Evolutionary conservation across 2,329 filamentous ascomycete species (phyloP), one percentile per base, ranked within the genome.

Genomic region (Lojkania enalia): DNA sequence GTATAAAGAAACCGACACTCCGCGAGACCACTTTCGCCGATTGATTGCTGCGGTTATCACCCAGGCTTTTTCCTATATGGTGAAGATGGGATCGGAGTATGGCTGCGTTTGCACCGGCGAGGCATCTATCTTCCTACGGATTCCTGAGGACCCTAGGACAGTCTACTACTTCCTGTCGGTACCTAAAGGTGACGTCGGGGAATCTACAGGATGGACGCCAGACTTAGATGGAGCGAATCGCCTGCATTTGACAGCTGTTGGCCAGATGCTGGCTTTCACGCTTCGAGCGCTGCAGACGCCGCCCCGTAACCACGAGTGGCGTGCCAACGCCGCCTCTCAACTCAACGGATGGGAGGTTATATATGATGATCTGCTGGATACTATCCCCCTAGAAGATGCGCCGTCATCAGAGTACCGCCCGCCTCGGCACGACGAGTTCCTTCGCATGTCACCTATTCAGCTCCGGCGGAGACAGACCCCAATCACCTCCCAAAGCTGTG

Each of bases 31-130:
- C 23, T 68, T 68, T 14, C 67, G 71, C 40, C 67, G 56, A 46
- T 61, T 75, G 4, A 60, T 71, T 0, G 65, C 69, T 6, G 70
- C 75, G 18, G 70, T 75, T 11, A 57, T 80, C 27, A 74, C 73
- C 3, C 71, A 80, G 57, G 72, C 69, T 0, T 80, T 74, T 52
- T 68, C 74, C 25, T 78, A 79, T 55, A 80, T 80, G 69, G 69
- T 80, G 9, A 54, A 73, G 38, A 61, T 59, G 12, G 72, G 77
- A 0, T 61, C 77, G 5, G 66, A 74, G 43, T 76, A 74, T 48
- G 67, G 75, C 11, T 61, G 67, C 19, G 42, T 79, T 27, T 69
- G 63, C 13, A 77, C 71, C 1, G 71, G 72, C 16, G 70, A 77
- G 54, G 64, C 68, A 2, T 71, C 70, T 35, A 68, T 77, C 20